Evolutionary conservation across 2,329 filamentous ascomycete species (phyloP), one percentile per base, ranked within the genome.

Genomic region (Fusarium succisae): DNA sequence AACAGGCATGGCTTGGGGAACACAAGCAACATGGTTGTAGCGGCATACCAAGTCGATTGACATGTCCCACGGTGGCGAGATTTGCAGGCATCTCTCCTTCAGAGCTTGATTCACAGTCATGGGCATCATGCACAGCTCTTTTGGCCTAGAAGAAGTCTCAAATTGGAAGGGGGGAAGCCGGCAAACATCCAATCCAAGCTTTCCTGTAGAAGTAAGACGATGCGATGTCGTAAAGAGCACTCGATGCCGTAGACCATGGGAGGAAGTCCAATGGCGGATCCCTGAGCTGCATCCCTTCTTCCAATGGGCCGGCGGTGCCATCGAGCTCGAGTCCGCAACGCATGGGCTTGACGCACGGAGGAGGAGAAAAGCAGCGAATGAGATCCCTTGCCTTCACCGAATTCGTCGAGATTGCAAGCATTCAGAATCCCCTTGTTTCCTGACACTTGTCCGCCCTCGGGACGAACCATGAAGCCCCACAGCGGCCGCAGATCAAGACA

Each of bases 401-500:
- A 78, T 79, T 77, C 78, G 77, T 70, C 66, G 69, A 73, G 70
- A 74, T 69, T 74, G 70, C 72, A 73, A 78, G 79, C 78, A 74
- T 78, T 78, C 70, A 75, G 77, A 73, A 76, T 79, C 64, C 75
- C 76, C 78, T 79, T 76, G 77, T 75, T 75, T 76, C 70, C 72
- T 82, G 80, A 83, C 81, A 82, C 77, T 82, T 82, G 80, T 81
- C 79, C 75, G 75, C 73, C 77, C 69, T 79, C 77, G 79, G 80
- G 78, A 83, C 80, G 80, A 83, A 82, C 80, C 78, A 83, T 78
- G 70, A 78, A 58, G 81, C 78, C 81, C 83, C 81, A 83, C 83
- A 80, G 69, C 77, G 82, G 82, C 81, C 82, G 83, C 83, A 83
- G 79, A 81, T 81, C 80, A 76, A 80, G 80, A 73, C 80, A 77